A percentile compares a stretch with the other conserved stretches of the same genome.
Evolutionary conservation across 2,329 filamentous ascomycete species (phyloP).

Genomic region (Aspergillus puulaauensis): DNA sequence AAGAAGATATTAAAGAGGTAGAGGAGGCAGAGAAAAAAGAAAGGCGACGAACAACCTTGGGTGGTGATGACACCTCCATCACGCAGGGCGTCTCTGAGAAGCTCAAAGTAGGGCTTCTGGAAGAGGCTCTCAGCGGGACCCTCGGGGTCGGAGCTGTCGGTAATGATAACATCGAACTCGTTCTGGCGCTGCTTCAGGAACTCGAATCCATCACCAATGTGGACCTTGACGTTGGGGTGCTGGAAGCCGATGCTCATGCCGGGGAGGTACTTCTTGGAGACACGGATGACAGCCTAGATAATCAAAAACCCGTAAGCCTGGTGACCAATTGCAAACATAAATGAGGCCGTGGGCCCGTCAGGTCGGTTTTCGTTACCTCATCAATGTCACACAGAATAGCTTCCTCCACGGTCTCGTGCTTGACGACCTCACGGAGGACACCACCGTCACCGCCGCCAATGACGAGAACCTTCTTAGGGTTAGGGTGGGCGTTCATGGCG

Average conservation of each 20-base stretch:
- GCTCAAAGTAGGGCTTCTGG: slow-evolving; percentile 98
- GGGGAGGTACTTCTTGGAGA: slow-evolving; percentile 97
- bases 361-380: slow-evolving; percentile 57
- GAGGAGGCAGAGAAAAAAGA: slow-evolving; percentile 40
- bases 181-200: slow-evolving; percentile 97
- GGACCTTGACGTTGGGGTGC: slow-evolving; percentile 88
- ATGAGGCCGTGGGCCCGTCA: neutral
- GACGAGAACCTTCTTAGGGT: slow-evolving; percentile 97
- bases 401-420: slow-evolving; percentile 96
- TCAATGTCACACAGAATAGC: slow-evolving; percentile 98
- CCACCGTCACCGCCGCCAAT: slow-evolving; percentile 97
- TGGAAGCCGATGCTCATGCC: slow-evolving; percentile 90
- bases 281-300: slow-evolving; percentile 80
- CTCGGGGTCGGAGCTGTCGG: slow-evolving; percentile 95
- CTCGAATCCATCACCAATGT: slow-evolving; percentile 97
- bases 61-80: slow-evolving; percentile 98
- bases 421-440: slow-evolving; percentile 97
- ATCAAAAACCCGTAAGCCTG: neutral
- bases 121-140: slow-evolving; percentile 95
- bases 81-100: slow-evolving; percentile 82
- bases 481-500: slow-evolving; percentile 96
- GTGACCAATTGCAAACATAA: neutral
- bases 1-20: slow-evolving; percentile 43
- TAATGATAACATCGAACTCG: slow-evolving; percentile 98
- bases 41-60: slow-evolving; percentile 98